Evolutionary conservation across 495 filamentous ascomycete genomes (phyloP).

Genomic region (Zalerion maritima): DNA sequence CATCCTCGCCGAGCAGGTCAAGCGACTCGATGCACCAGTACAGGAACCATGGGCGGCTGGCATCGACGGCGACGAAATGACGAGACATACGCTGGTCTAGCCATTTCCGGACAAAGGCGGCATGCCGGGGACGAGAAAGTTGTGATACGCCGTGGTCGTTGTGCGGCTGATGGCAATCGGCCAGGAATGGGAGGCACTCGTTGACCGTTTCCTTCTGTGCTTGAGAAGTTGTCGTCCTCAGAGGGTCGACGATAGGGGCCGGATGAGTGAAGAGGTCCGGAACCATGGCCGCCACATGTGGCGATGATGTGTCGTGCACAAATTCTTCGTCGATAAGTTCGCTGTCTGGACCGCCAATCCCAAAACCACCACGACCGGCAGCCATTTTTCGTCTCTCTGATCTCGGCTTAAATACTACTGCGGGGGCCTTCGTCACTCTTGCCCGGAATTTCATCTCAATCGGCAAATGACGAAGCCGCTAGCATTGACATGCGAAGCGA

Average conservation of each 20-base stretch:
- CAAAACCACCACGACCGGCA: too few species aligned
- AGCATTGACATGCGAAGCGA: too few species aligned
- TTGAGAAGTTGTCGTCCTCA: conserved; percentile 51
- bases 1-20: conserved; percentile 58
- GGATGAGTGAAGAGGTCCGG: conserved; percentile 49
- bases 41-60: conserved; percentile 78
- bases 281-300: conserved; percentile 30
- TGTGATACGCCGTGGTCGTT: conserved; percentile 59
- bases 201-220: conserved; percentile 52
- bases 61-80: conserved; percentile 55
- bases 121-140: conserved; percentile 55
- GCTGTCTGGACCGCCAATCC: too few species aligned
- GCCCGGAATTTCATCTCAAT: too few species aligned
- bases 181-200: conserved; percentile 56
- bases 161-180: conserved; percentile 28
- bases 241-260: conserved; percentile 50
- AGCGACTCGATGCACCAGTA: conserved; percentile 80
- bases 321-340: conserved; percentile 5
- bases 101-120: conserved; percentile 54
- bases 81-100: conserved; percentile 51
- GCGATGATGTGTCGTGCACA: conserved; percentile 1
- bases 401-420: too few species aligned
- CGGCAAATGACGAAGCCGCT: too few species aligned
- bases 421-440: too few species aligned
- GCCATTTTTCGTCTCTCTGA: too few species aligned